These are phyloP conservation scores for Fraxinus baroniana DNA, from an alignment of 305 asterid genomes.

Conservation along the genomic window DNA sequence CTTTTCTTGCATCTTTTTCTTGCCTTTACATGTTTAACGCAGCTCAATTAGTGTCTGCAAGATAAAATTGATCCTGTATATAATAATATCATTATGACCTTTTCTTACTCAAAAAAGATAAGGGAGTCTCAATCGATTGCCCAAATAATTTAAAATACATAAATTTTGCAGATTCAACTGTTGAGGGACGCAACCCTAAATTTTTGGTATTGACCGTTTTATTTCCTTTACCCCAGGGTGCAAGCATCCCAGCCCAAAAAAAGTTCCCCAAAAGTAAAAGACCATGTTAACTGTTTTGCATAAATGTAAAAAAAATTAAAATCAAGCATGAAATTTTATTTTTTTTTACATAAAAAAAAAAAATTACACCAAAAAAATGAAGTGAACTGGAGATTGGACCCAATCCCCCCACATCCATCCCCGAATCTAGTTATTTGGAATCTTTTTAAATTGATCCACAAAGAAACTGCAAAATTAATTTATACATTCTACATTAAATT, in stretches of 20 bases:
- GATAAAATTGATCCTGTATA: neutral
- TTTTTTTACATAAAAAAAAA: too few species aligned
- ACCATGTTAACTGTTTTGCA: neutral
- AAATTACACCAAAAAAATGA: too few species aligned
- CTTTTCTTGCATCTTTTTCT: neutral
- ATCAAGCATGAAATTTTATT: too few species aligned
- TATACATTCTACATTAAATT: neutral
- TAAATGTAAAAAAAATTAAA: too few species aligned
- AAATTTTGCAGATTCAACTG: neutral
- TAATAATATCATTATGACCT: neutral
- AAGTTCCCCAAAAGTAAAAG: neutral
- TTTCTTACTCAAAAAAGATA: conserved; percentile 7
- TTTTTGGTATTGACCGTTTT: neutral
- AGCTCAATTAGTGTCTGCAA: neutral
- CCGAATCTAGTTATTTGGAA: neutral
- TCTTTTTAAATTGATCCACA: neutral
- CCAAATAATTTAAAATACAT: neutral
- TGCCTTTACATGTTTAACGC: neutral
- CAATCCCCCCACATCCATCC: too few species aligned
- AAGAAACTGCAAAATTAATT: neutral
- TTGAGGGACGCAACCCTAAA: neutral
- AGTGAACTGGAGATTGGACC: too few species aligned
- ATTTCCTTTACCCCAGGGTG: neutral
- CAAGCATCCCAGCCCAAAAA: neutral
- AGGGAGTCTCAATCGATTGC: neutral